Evolutionary conservation across 2,329 filamentous ascomycete species (phyloP).

Genomic region (Penicillium sp.): DNA sequence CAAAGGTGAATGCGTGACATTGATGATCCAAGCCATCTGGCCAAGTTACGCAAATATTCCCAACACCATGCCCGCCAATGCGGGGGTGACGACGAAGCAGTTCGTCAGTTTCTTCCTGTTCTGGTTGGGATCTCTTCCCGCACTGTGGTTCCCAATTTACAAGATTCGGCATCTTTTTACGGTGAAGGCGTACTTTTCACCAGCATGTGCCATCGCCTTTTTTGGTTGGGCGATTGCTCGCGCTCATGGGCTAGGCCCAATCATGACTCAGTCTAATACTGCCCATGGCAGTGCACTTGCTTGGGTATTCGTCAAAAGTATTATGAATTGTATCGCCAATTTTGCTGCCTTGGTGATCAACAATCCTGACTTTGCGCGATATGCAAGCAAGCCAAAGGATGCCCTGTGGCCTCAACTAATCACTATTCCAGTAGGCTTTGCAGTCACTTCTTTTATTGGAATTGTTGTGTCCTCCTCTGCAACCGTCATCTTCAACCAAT

Average conservation of each 20-base stretch:
- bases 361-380: slow-evolving; percentile 21
- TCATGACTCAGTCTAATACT: slow-evolving; percentile 46
- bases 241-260: slow-evolving; percentile 50
- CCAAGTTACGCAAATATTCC: slow-evolving; percentile 47
- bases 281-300: slow-evolving; percentile 49
- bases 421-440: slow-evolving; percentile 13
- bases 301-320: slow-evolving; percentile 34
- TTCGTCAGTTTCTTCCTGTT: slow-evolving; percentile 44
- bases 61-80: slow-evolving; percentile 44
- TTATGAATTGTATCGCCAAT: slow-evolving; percentile 13
- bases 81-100: slow-evolving; percentile 42
- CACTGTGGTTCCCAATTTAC: slow-evolving; percentile 38
- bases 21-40: slow-evolving; percentile 32
- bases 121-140: slow-evolving; percentile 39
- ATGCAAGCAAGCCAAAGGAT: slow-evolving; percentile 9
- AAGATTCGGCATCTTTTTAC: slow-evolving; percentile 32
- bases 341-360: slow-evolving; percentile 21
- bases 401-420: slow-evolving; percentile 11
- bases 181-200: slow-evolving; percentile 45
- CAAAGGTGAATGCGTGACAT: slow-evolving; percentile 12
- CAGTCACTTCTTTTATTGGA: slow-evolving; percentile 12
- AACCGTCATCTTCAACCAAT: slow-evolving; percentile 10
- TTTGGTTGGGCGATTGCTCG: slow-evolving; percentile 60
- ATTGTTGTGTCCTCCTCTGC: slow-evolving; percentile 14
- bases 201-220: slow-evolving; percentile 44